phyloP scores from a whole-genome alignment of 371 early-diverging fungal species.

The Mucor irregularis region DNA sequence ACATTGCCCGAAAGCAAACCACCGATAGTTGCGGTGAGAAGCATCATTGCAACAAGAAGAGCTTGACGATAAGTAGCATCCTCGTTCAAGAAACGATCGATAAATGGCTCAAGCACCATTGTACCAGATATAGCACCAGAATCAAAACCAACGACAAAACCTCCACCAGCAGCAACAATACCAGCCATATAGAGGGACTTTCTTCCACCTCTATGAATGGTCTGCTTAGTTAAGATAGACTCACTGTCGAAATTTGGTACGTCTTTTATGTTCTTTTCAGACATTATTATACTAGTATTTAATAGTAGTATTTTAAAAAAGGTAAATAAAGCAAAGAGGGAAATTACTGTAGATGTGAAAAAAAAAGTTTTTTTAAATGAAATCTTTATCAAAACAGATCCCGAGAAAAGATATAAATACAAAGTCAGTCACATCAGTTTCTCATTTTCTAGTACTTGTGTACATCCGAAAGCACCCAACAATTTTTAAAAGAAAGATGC shows the following conservation, averaged over 20 bases:
- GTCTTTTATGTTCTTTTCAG: conserved; percentile 5
- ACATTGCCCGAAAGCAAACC: conserved; percentile 41
- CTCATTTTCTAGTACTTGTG: too few relatives aligned
- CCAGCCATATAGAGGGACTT: conserved; percentile 30
- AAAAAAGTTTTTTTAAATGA: too few relatives aligned
- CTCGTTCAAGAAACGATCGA: conserved; percentile 15
- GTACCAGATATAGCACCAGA: conserved; percentile 20
- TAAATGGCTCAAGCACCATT: conserved; percentile 24
- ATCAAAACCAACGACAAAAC: conserved; percentile 23
- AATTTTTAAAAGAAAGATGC: too few relatives aligned
- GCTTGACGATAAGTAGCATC: conserved; percentile 48
- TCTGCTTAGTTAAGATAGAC: conserved; percentile 6
- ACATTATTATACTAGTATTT: too few relatives aligned
- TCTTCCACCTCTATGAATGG: conserved; percentile 15
- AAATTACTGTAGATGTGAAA: too few relatives aligned
- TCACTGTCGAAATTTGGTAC: conserved; percentile 8
- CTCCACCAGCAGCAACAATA: conserved; percentile 24
- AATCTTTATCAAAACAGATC: too few relatives aligned
- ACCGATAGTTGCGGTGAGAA: conserved; percentile 50
- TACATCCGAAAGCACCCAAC: too few relatives aligned
- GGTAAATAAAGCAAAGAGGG: too few relatives aligned
- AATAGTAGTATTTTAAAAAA: too few relatives aligned
- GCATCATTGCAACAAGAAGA: conserved; percentile 38
- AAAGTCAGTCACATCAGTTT: too few relatives aligned
- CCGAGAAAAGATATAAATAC: too few relatives aligned